These are phyloP conservation scores for Penicillium thymicola DNA, from an alignment of 2,329 filamentous ascomycete species.

Conservation along the genomic window DNA sequence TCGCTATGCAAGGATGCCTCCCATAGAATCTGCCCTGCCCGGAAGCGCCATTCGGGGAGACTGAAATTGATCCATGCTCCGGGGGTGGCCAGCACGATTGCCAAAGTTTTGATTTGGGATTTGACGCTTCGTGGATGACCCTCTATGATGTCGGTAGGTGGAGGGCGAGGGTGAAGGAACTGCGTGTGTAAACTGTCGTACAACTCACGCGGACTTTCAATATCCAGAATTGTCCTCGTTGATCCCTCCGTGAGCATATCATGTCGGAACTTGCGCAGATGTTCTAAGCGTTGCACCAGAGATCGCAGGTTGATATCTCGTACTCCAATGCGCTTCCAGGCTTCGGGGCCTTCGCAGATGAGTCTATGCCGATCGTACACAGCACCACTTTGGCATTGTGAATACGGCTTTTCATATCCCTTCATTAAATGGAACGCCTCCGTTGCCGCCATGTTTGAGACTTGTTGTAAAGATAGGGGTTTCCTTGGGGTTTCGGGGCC, in stretches of 20 bases:
- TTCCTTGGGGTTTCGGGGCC: conserved; percentile 21
- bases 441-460: conserved; percentile 26
- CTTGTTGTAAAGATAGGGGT: conserved; percentile 19
- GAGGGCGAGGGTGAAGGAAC: conserved; percentile 38
- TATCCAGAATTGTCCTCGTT: conserved; percentile 36
- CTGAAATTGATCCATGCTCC: conserved; percentile 50
- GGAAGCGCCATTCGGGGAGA: conserved; percentile 45
- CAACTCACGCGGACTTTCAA: conserved; percentile 31
- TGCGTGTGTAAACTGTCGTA: conserved; percentile 37
- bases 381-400: conserved; percentile 35
- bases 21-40: conserved; percentile 47
- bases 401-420: conserved; percentile 35
- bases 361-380: conserved; percentile 37
- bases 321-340: conserved; percentile 44
- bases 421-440: conserved; percentile 37
- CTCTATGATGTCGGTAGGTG: conserved; percentile 20
- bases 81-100: conserved; percentile 41
- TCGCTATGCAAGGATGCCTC: conserved; percentile 36
- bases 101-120: conserved; percentile 46
- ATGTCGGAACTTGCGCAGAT: conserved; percentile 34
- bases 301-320: conserved; percentile 35
- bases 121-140: conserved; percentile 38
- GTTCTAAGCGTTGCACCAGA: conserved; percentile 36
- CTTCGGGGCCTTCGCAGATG: conserved; percentile 36
- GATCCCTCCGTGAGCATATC: conserved; percentile 32